Conservation (phyloP, 75 land plant genomes). For the Larix kaempferi region DNA sequence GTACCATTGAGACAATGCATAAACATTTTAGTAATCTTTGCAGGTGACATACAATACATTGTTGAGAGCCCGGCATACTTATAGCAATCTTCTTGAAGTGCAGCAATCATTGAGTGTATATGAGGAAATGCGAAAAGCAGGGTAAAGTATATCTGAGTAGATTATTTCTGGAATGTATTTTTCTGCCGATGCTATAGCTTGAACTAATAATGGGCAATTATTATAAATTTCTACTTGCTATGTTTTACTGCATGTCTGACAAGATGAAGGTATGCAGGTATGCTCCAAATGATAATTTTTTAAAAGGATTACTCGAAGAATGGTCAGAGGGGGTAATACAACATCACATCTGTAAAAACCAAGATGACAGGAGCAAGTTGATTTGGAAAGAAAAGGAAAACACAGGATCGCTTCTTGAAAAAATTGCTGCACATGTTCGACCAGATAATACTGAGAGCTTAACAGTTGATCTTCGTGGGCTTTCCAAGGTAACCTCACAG, state of each 20-base stretch:
- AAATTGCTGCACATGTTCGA: slow-evolving; percentile 58
- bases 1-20: neutral
- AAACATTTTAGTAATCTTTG: slow-evolving; percentile 4
- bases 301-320: slow-evolving; percentile 67
- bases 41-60: slow-evolving; percentile 91
- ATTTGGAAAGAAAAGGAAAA: slow-evolving; percentile 10
- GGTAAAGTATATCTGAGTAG: slow-evolving; percentile 31
- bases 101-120: slow-evolving; percentile 70
- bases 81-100: slow-evolving; percentile 69
- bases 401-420: slow-evolving; percentile 52
- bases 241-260: neutral
- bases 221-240: neutral
- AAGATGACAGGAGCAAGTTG: neutral
- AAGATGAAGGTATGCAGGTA: slow-evolving; percentile 32
- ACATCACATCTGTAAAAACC: slow-evolving; percentile 10
- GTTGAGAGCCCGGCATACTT: slow-evolving; percentile 58
- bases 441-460: slow-evolving; percentile 16
- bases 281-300: slow-evolving; percentile 63
- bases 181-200: neutral
- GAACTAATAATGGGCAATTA: neutral
- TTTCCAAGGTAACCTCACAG: slow-evolving; percentile 47
- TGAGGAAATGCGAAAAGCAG: slow-evolving; percentile 82
- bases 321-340: slow-evolving; percentile 85
- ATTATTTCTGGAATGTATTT: slow-evolving; percentile 4
- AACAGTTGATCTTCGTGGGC: slow-evolving; percentile 59